Evolutionary conservation across 768 basidiomycete genomes (phyloP).

Genomic region (Grammothele lineata): DNA sequence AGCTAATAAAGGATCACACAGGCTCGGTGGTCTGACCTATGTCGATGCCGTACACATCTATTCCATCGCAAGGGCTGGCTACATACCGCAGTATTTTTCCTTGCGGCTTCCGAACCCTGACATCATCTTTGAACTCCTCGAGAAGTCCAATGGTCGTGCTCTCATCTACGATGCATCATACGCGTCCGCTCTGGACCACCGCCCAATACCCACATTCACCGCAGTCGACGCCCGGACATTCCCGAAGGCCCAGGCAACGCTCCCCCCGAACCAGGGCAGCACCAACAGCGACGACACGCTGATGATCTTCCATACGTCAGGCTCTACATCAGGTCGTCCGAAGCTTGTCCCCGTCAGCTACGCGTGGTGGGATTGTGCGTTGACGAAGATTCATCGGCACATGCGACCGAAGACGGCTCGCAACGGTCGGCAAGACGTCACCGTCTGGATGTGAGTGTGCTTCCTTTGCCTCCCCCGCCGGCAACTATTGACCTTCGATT

Average conservation of each 20-base stretch:
- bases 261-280: slow-evolving; percentile 35
- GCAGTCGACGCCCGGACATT: slow-evolving; percentile 40
- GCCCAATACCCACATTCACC: slow-evolving; percentile 46
- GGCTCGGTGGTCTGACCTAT: slow-evolving; percentile 73
- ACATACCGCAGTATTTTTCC: slow-evolving; percentile 74
- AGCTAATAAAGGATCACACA: slow-evolving; percentile 25
- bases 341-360: slow-evolving; percentile 73
- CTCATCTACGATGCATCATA: slow-evolving; percentile 50
- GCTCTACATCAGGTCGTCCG: slow-evolving; percentile 77
- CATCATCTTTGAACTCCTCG: slow-evolving; percentile 66
- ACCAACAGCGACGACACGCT: slow-evolving; percentile 39
- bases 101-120: slow-evolving; percentile 69
- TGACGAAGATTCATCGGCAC: slow-evolving; percentile 53
- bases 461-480: not conserved
- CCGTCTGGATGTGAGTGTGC: slow-evolving; percentile 63
- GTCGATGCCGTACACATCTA: slow-evolving; percentile 70
- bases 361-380: slow-evolving; percentile 60
- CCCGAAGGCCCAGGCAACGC: slow-evolving; percentile 30
- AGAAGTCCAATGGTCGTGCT: slow-evolving; percentile 56
- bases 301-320: slow-evolving; percentile 78
- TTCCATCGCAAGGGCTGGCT: slow-evolving; percentile 70
- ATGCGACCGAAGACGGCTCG: slow-evolving; percentile 35
- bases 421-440: slow-evolving; percentile 58
- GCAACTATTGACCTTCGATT: slow-evolving; percentile 20
- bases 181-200: slow-evolving; percentile 32